Conservation (phyloP, 208 protist species). For the Angomonas desouzai region DNA sequence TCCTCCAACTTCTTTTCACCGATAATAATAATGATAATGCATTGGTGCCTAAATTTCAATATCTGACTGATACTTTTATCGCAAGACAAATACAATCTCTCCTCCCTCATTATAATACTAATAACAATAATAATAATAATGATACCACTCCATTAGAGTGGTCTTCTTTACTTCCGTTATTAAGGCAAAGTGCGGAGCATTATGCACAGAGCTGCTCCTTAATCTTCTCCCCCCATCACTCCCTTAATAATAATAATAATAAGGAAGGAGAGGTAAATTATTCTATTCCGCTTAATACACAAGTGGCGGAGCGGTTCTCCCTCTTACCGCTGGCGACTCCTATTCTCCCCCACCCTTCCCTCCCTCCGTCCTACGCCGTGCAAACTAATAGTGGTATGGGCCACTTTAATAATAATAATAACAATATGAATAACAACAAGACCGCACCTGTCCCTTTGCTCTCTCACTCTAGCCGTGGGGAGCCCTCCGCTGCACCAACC, state of each 20-base stretch:
- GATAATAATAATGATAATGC: not conserved
- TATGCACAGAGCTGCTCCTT: not conserved
- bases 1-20: not conserved
- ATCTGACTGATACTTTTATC: not conserved
- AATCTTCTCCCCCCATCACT: not conserved
- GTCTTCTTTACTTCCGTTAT: not conserved
- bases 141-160: not conserved
- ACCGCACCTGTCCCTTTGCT: no score
- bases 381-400: not conserved
- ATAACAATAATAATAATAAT: constrained; percentile 5
- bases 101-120: not conserved
- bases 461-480: no score
- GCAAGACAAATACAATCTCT: not conserved
- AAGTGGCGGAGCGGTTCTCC: not conserved
- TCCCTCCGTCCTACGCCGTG: not conserved
- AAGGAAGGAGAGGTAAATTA: not conserved
- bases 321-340: not conserved
- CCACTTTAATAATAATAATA: constrained; percentile 12
- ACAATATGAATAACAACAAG: not conserved
- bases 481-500: not conserved
- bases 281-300: not conserved
- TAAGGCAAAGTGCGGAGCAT: not conserved
- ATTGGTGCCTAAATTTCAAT: not conserved
- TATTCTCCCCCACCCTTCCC: no score
- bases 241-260: not conserved